Percentiles rank a stretch among this genome's conserved stretches.
These are phyloP conservation scores for Tricholoma terreum DNA, from an alignment of 768 basidiomycete genomes.

Conservation along the genomic window DNA sequence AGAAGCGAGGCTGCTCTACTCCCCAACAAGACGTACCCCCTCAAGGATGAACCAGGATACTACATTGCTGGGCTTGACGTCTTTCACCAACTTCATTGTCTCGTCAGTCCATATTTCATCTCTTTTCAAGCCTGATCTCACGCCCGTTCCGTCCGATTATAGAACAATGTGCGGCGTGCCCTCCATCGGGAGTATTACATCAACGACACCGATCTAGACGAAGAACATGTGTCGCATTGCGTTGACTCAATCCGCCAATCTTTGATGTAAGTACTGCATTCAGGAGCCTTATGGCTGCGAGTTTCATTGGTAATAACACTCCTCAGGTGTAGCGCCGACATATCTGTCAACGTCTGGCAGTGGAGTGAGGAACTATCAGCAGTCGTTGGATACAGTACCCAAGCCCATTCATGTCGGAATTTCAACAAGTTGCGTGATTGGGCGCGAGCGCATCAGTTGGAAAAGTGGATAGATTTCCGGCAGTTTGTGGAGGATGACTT, in stretches of 20 bases:
- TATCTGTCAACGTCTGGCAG: slow-evolving; percentile 18
- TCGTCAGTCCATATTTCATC: slow-evolving; percentile 16
- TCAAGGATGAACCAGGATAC: slow-evolving; percentile 21
- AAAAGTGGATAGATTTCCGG: background rate
- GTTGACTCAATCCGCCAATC: slow-evolving; percentile 19
- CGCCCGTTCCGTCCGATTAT: background rate
- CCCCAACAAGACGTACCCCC: slow-evolving; percentile 20
- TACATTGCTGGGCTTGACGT: slow-evolving; percentile 24
- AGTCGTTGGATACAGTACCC: slow-evolving; percentile 13
- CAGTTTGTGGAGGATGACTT: background rate
- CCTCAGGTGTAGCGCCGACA: background rate
- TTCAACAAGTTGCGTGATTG: slow-evolving; percentile 16
- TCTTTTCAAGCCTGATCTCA: background rate
- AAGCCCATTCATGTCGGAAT: slow-evolving; percentile 16
- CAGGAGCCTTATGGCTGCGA: no score
- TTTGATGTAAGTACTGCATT: slow-evolving; percentile 19
- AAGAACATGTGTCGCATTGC: slow-evolving; percentile 19
- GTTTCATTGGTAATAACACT: background rate
- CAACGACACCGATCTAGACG: slow-evolving; percentile 12
- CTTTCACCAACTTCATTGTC: slow-evolving; percentile 29
- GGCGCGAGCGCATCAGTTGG: slow-evolving; percentile 1
- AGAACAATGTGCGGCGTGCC: slow-evolving; percentile 18
- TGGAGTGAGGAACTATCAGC: slow-evolving; percentile 7
- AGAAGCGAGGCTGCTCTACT: slow-evolving; percentile 19
- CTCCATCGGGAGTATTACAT: slow-evolving; percentile 17